Evolutionary conservation across 345 rosid species (phyloP), one percentile per base, ranked within the genome.

Genomic region (Melaleuca quinquenervia): DNA sequence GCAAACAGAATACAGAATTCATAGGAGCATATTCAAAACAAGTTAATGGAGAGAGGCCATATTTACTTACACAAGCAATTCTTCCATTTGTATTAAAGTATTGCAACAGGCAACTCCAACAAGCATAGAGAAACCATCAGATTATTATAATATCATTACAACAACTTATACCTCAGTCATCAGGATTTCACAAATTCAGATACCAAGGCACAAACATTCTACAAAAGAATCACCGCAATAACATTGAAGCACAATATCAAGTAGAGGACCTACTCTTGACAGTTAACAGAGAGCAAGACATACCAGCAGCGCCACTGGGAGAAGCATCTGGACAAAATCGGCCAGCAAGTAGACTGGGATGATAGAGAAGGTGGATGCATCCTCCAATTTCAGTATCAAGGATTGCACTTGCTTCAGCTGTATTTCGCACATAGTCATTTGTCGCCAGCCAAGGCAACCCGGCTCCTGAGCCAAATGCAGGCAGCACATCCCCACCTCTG

Each of bases 281-380:
- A 85, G 76, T 10, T 78, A 85, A 86, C 74, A 87, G 45, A 78
- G 87, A 56, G 82, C 27, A 85, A 86, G 70, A 89, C 86, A 90
- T 88, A 96, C 99, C 99, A 93, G 99, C 87, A 89, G 99, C 91
- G 86, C 99, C 98, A 84, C 93, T 89, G 84, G 96, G 97, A 82
- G 99, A 96, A 91, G 96, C 98, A 92, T 98, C 99, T 60, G 98
- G 98, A 93, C 99, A 98, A 88, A 93, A 98, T 76, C 99, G 94
- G 84, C 99, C 99, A 90, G 89, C 94, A 48, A 96, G 95, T 87
- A 96, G 89, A 87, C 90, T 90, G 64, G 99, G 99, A 87, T 98
- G 98, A 90, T 96, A 98, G 54, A 98, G 95, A 87, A 98, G 94
- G 90, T 98, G 99, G 84, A 93, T 89, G 90, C 83, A 93, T 85